These are phyloP conservation scores for Puccinia polysora DNA, from an alignment of 1,284 basidiomycete genomes.

Conservation along the genomic window DNA sequence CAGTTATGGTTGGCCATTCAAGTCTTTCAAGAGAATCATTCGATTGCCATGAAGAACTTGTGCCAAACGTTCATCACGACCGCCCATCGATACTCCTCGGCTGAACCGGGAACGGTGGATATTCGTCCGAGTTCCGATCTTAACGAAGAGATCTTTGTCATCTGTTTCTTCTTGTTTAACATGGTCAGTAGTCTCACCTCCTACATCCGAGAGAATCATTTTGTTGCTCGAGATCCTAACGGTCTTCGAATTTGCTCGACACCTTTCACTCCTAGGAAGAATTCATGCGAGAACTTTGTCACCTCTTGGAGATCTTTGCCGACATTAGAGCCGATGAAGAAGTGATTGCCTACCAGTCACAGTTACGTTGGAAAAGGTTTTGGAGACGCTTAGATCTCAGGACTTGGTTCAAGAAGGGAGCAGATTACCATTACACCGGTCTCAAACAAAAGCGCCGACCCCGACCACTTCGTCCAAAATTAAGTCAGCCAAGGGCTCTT, in stretches of 20 bases:
- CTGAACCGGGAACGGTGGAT: neutral
- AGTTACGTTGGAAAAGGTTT: neutral
- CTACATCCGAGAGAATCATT: conserved; percentile 59
- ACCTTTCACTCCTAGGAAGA: conserved; percentile 63
- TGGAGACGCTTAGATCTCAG: conserved; percentile 7
- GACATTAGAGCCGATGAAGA: conserved; percentile 47
- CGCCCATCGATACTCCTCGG: neutral
- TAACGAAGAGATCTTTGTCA: conserved; percentile 38
- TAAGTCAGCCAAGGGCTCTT: conserved; percentile 14
- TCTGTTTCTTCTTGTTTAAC: conserved; percentile 43
- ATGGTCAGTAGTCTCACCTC: conserved; percentile 15
- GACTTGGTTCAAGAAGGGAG: conserved; percentile 12
- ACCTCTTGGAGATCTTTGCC: conserved; percentile 65
- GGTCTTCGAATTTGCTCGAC: too few species aligned
- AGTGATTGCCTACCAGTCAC: conserved; percentile 22
- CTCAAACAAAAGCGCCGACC: conserved; percentile 3
- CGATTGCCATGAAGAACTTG: conserved; percentile 23
- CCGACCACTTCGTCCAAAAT: conserved; percentile 23
- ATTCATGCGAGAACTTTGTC: conserved; percentile 73
- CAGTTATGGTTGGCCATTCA: conserved; percentile 16
- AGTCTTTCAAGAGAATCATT: conserved; percentile 34
- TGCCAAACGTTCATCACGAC: conserved; percentile 24
- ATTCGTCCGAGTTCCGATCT: neutral
- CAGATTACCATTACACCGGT: neutral
- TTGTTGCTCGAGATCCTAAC: too few species aligned